These are phyloP conservation scores for Mycosphaerelloides madeirae DNA, from an alignment of 2,329 filamentous ascomycete species.

Conservation along the genomic window DNA sequence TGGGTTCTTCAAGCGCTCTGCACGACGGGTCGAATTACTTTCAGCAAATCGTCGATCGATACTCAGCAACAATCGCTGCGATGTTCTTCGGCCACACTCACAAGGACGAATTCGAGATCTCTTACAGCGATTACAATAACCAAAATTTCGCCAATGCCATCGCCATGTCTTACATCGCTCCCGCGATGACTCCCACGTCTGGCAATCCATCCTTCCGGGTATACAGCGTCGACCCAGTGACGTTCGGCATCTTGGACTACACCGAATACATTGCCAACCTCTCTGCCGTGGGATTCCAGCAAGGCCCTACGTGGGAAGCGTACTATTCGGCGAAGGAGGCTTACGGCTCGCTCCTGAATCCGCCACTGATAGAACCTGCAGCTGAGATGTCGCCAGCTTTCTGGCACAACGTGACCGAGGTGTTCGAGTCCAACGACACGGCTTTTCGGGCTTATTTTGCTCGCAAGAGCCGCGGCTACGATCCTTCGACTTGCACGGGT, in stretches of 20 bases:
- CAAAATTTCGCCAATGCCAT: constrained; percentile 42
- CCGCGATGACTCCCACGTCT: constrained; percentile 52
- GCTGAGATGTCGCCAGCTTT: constrained; percentile 53
- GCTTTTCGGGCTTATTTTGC: constrained; percentile 47
- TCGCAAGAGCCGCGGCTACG: constrained; percentile 46
- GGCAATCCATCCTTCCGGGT: constrained; percentile 56
- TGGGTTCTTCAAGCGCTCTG: constrained; percentile 48
- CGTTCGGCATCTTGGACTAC: constrained; percentile 52
- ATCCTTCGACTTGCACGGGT: constrained; percentile 38
- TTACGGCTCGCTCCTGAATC: constrained; percentile 42
- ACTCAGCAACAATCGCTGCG: constrained; percentile 50
- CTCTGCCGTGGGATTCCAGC: constrained; percentile 41
- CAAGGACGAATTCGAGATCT: constrained; percentile 53
- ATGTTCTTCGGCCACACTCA: constrained; percentile 57
- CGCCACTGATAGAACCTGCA: constrained; percentile 29
- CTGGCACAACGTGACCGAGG: constrained; percentile 54
- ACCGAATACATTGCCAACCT: constrained; percentile 54
- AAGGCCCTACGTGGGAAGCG: constrained; percentile 48
- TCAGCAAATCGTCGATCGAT: constrained; percentile 41
- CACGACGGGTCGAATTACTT: constrained; percentile 42
- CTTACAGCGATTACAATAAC: constrained; percentile 47
- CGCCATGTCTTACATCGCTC: constrained; percentile 51
- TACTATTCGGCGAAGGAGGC: constrained; percentile 55
- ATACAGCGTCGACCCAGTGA: constrained; percentile 56
- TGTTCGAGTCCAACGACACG: constrained; percentile 37